Percentiles rank a stretch among this genome's conserved stretches.
Conservation (phyloP, 345 rosid species). For the Citrus mangshanensis region DNA sequence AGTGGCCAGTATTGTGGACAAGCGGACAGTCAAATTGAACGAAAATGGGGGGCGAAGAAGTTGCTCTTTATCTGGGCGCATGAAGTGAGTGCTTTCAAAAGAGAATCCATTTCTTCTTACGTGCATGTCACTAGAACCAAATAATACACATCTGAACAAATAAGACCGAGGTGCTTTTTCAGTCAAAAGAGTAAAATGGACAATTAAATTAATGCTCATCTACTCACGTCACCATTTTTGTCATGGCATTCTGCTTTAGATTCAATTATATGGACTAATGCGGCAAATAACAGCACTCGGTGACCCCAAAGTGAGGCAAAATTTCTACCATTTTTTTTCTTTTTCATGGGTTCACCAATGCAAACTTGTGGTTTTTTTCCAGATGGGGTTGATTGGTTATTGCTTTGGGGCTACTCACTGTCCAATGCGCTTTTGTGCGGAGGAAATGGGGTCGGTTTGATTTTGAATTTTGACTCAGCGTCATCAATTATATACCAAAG, state of each 20-base stretch:
- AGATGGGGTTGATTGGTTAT: not conserved
- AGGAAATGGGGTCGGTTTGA: not conserved
- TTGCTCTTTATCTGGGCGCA: not conserved
- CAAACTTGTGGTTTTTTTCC: not conserved
- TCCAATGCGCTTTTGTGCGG: not conserved
- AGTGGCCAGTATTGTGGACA: not conserved
- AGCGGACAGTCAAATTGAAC: not conserved
- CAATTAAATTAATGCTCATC: not conserved
- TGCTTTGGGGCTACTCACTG: not conserved
- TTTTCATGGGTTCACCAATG: not conserved
- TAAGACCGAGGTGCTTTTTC: not conserved
- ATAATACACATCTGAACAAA: not conserved
- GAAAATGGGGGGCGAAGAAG: not conserved
- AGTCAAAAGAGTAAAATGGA: not conserved
- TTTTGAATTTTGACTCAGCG: not conserved
- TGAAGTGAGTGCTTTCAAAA: not conserved
- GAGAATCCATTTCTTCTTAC: not conserved
- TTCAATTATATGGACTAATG: not conserved
- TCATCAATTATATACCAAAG: not conserved
- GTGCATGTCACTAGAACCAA: slow-evolving; percentile 1
- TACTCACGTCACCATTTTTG: not conserved
- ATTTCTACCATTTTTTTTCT: not conserved
- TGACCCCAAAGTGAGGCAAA: not conserved
- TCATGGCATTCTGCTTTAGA: not conserved
- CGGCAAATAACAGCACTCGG: not conserved